A percentile compares a stretch with the other conserved stretches of the same genome.
Conservation (phyloP, 2,329 filamentous ascomycete genomes). For the Aspergillus floridensis region DNA sequence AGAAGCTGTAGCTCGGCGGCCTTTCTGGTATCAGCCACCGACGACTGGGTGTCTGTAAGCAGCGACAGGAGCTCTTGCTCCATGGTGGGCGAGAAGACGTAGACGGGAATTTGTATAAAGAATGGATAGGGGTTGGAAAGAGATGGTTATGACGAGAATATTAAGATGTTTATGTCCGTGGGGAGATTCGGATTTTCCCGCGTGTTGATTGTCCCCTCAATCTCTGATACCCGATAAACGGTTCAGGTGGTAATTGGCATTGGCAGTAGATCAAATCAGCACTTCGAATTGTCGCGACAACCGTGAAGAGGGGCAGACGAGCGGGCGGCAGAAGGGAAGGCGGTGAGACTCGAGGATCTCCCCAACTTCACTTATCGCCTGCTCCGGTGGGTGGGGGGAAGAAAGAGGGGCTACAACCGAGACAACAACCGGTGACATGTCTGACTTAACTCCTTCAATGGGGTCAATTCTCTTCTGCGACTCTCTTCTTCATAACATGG, state of each 20-base stretch:
- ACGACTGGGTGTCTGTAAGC: conserved; percentile 79
- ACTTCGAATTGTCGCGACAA: conserved; percentile 16
- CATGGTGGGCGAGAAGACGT: conserved; percentile 53
- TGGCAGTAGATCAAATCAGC: neutral
- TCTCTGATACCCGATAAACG: neutral
- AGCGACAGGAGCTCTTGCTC: conserved; percentile 89
- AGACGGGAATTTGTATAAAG: neutral
- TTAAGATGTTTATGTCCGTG: neutral
- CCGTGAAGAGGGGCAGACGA: conserved; percentile 18
- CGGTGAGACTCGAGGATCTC: conserved; percentile 14
- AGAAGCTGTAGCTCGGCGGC: conserved; percentile 82
- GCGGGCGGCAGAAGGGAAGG: conserved; percentile 12
- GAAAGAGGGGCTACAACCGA: neutral
- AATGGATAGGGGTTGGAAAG: neutral
- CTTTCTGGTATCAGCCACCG: conserved; percentile 73
- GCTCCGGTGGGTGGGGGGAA: neutral
- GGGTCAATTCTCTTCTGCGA: too few species aligned
- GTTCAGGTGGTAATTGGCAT: neutral
- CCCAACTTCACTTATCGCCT: neutral
- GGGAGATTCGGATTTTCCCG: neutral
- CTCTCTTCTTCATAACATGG: neutral
- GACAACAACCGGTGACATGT: neutral
- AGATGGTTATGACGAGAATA: neutral
- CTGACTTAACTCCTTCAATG: neutral
- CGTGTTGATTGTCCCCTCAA: neutral